Conservation (phyloP, 1,284 basidiomycete species). For the Cryptococcus depauperatus region DNA sequence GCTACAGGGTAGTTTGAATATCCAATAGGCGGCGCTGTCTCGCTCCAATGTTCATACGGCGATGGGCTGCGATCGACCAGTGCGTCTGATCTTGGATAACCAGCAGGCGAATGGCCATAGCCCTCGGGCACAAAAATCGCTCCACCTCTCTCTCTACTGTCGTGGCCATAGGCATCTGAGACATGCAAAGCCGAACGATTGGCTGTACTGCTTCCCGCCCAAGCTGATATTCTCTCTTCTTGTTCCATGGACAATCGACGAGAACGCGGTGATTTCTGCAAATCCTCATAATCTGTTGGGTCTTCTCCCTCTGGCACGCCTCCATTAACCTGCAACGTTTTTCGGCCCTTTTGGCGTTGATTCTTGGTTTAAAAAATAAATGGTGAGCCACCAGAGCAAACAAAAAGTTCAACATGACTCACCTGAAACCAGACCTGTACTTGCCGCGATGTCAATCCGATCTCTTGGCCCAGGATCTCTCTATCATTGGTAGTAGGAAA, state of each 20-base stretch:
- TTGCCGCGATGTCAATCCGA: slow-evolving; percentile 37
- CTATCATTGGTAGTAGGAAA: slow-evolving; percentile 34
- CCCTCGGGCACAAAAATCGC: no score
- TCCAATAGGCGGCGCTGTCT: no score
- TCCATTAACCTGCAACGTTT: slow-evolving; percentile 17
- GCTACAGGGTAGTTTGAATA: no score
- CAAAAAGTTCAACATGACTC: slow-evolving; percentile 7
- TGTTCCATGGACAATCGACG: slow-evolving; percentile 14
- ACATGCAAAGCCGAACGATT: no score
- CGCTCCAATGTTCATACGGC: no score
- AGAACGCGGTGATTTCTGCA: slow-evolving; percentile 24
- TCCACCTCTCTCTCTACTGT: no score
- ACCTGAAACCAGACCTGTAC: slow-evolving; percentile 46
- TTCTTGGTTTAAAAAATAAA: slow-evolving; percentile 24
- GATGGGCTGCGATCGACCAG: no score
- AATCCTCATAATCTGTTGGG: slow-evolving; percentile 24
- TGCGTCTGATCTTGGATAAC: no score
- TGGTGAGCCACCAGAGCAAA: not conserved
- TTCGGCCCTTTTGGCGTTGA: slow-evolving; percentile 37
- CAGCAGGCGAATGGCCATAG: no score
- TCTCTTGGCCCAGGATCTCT: slow-evolving; percentile 28
- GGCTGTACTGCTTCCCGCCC: slow-evolving; percentile 7
- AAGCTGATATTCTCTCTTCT: slow-evolving; percentile 10
- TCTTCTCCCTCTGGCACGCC: slow-evolving; percentile 23
- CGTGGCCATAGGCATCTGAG: not conserved